Base-by-base conservation (phyloP, 2,329 filamentous ascomycete species). In the Lasiodiplodia sp. region DNA sequence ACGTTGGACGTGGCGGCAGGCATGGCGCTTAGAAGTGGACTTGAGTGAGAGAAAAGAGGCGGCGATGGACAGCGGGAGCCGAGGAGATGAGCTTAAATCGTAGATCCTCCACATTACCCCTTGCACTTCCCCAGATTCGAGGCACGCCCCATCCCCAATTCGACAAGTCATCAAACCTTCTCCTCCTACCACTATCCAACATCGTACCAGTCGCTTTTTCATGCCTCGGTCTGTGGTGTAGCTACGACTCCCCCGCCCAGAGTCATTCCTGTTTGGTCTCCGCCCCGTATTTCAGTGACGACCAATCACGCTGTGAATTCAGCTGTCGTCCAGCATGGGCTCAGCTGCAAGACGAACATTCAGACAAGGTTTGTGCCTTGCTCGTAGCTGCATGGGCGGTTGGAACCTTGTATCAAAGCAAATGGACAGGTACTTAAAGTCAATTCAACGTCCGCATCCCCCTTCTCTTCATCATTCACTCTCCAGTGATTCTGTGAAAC, bases 71-170 rank as follows among this genome's bases (percentile, higher is more conserved):
- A 34, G 16, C 18, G 25, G 23, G 25, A 18, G 58, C 58, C 58
- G 58, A 63, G 58, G 58, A 37, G 58, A 63, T 37, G 58, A 63
- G 58, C 58, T 63, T 63, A 63, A 63, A 63, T 28, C 38, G 64
- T 66, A 52, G 64, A 66, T 66, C 64, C 64, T 66, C 64, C 64
- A 66, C 52, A 55, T 28, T 57, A 66, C 64, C 64, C 64, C 64
- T 66, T 55, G 40, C 52, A 38, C 64, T 57, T 66, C 64, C 64
- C 64, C 52, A 57, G 64, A 66, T 56, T 16, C 38, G 37, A 47
- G 31, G 52, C 52, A 47, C 52, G 47, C 52, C 21, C 64, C 53
- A 57, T 49, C 18, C 64, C 52, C 37, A 40, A 66, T 34, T 23
- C 23, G 64, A 57, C 52, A 66, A 66, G 52, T 16, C 25, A 40